A percentile compares a stretch with the other conserved stretches of the same genome.
These are phyloP conservation scores for Phialophora macrospora DNA, from an alignment of 2,329 filamentous ascomycete species.

Conservation along the genomic window DNA sequence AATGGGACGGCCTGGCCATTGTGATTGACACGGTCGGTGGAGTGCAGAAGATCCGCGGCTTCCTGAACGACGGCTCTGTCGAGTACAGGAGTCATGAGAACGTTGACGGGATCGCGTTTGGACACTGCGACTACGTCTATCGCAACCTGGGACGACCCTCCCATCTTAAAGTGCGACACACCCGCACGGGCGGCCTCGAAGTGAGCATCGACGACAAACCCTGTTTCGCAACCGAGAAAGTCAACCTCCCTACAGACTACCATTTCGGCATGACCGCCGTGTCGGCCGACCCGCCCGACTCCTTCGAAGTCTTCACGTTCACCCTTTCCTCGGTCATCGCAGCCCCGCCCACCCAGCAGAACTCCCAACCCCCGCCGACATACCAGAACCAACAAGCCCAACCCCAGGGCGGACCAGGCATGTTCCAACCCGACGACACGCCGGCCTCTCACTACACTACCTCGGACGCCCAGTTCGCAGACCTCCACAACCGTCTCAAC, in stretches of 20 bases:
- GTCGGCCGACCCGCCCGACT: conserved; percentile 89
- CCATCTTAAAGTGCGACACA: conserved; percentile 75
- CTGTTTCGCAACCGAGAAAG: conserved; percentile 69
- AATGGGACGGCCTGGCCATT: conserved; percentile 88
- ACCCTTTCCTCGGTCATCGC: conserved; percentile 58
- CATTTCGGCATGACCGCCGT: conserved; percentile 85
- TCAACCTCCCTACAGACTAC: conserved; percentile 79
- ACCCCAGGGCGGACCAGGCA: conserved; percentile 40
- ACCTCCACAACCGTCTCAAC: conserved; percentile 80
- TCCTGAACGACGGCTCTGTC: conserved; percentile 86
- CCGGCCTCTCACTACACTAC: conserved; percentile 53
- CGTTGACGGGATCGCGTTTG: conserved; percentile 86
- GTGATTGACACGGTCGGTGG: conserved; percentile 84
- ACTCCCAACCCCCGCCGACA: conserved; percentile 41
- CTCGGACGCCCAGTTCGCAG: conserved; percentile 70
- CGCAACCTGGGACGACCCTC: conserved; percentile 88
- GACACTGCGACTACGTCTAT: conserved; percentile 88
- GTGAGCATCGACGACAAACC: conserved; percentile 78
- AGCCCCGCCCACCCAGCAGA: conserved; percentile 42
- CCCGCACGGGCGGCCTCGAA: conserved; percentile 64
- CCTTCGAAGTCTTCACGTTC: conserved; percentile 90
- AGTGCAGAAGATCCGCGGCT: conserved; percentile 78
- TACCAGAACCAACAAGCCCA: conserved; percentile 43
- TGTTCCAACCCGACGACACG: conserved; percentile 48
- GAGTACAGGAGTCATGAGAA: conserved; percentile 77